Evolutionary conservation across 2,329 filamentous ascomycete species (phyloP), one percentile per base, ranked within the genome.

Genomic region (Tothia fuscella): DNA sequence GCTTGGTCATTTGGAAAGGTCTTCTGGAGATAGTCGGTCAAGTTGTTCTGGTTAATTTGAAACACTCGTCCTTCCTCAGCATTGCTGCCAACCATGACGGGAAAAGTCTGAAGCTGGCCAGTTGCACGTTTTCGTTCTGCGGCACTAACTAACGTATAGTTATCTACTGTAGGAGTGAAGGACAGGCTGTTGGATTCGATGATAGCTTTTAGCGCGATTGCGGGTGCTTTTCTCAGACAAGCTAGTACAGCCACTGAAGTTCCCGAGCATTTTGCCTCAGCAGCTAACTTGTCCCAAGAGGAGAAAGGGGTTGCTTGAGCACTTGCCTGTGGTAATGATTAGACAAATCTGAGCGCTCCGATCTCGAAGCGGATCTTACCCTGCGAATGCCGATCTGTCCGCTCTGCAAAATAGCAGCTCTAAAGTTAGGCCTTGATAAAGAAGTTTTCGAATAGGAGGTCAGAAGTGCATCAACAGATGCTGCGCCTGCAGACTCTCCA

Each of bases 1-100:
- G 14, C 19, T 30, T n/a, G 37, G 3, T 31, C 24, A 9, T 30
- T 12, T 7, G 7, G 3, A 19, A 39, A 39, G 3, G 28, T 12
- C 13, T 30, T 16, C 9, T 4, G 14, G 25, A 31, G 14, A 13
- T 39, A 39, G 3, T 30, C 16, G 9, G 17, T 17, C 7, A 39
- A 14, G 2, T 28, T 34, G 6, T 6, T 35, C 12, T 4, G 7
- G 3, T 22, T 34, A n/a, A 12, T 21, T 2, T 13, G 2, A 12
- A 53, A 50, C 3, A 49, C 38, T 9, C 41, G 41, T 9, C 41
- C 51, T 44, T 56, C 54, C 10, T 56, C 45, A 3, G 48, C 48
- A 32, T 53, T 56, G 10, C 42, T 51, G 7, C 52, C 53, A 10
- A 54, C 49, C 13, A 56, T 32, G 9, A 56, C 36, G 2, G 54